Evolutionary conservation across 2,329 filamentous ascomycete species (phyloP), one percentile per base, ranked within the genome.

Genomic region (Ophidiomyces ophidiicola): DNA sequence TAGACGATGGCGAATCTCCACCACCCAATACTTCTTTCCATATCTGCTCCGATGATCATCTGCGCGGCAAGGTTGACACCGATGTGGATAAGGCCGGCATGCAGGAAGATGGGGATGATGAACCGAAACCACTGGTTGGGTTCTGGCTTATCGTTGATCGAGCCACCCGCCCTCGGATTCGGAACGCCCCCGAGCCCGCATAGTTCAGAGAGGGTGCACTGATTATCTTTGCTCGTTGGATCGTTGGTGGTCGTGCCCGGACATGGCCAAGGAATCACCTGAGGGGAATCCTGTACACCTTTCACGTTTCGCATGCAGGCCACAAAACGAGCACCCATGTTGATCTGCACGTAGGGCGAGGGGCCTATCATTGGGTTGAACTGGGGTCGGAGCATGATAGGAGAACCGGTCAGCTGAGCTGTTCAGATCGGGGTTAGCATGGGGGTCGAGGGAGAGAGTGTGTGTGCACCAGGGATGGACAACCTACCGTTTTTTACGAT

Each of bases 291-390:
- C 47, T 67, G 64, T 11, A 67, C 52, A 3, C 56, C 53, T 15
- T 60, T 54, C 5, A 62, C 58, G 31, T 82, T 85, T 66, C 88
- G 87, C 90, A 98, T 98, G 61, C 90, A 98, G 5, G 87, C 84
- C 2, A 82, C 76, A 56, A 83, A 98, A 45, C 90, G 79, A 28
- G 87, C 84, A 43, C 90, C 90, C 84, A 98, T 94, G 60, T 93
- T 93, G 66, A 96, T 94, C 52, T 93, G 75, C 17, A 96, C 76
- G 50, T 85, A 84, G 1, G 79, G 74, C 4, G 87, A 94, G 1
- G 90, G 90, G 0, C 90, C 90, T 54, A 98, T 94, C 85, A 98
- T 94, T 43, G 83, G 82, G 63, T 96, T 98, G 66, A 98, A 93
- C 11, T 71, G 72, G 1, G 90, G 90, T 41, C 88, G 74, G 37